Evolutionary conservation across 345 rosid species (phyloP).

Genomic region (Citrus trifoliata): DNA sequence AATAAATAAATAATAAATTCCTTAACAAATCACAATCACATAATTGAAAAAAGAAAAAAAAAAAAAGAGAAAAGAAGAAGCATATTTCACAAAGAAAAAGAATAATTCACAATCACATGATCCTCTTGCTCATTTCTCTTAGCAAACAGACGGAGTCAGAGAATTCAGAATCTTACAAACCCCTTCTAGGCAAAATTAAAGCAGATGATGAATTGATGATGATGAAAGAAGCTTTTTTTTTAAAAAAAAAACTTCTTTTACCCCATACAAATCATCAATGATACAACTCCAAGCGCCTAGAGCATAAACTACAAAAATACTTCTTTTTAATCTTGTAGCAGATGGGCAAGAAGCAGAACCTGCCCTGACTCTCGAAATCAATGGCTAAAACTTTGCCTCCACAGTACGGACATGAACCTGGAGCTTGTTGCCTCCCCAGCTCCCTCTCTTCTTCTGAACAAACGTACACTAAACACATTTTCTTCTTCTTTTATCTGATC

Average conservation of each 20-base stretch:
- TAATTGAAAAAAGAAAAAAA: neutral
- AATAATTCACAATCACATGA: neutral
- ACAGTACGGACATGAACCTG: constrained; percentile 78
- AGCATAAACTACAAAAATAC: constrained; percentile 57
- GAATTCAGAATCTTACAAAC: neutral
- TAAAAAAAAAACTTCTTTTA: too few relatives aligned
- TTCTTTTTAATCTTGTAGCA: constrained; percentile 61
- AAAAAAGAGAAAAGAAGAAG: neutral
- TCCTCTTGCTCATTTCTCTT: neutral
- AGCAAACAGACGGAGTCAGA: neutral
- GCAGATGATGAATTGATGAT: neutral
- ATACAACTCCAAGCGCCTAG: constrained; percentile 46
- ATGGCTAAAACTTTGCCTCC: constrained; percentile 70
- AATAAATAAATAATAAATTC: too few relatives aligned
- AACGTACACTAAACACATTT: constrained; percentile 57
- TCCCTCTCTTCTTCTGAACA: constrained; percentile 60
- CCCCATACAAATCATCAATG: neutral
- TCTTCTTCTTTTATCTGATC: neutral
- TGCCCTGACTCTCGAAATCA: constrained; percentile 68
- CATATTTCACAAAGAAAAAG: too few relatives aligned
- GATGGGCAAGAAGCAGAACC: constrained; percentile 76
- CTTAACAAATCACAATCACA: neutral
- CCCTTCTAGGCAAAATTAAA: neutral
- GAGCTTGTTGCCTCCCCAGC: constrained; percentile 67
- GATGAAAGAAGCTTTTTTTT: neutral